Conservation (phyloP, 1,139 yeast species). For the Keqinozyma sinolaborantium region DNA sequence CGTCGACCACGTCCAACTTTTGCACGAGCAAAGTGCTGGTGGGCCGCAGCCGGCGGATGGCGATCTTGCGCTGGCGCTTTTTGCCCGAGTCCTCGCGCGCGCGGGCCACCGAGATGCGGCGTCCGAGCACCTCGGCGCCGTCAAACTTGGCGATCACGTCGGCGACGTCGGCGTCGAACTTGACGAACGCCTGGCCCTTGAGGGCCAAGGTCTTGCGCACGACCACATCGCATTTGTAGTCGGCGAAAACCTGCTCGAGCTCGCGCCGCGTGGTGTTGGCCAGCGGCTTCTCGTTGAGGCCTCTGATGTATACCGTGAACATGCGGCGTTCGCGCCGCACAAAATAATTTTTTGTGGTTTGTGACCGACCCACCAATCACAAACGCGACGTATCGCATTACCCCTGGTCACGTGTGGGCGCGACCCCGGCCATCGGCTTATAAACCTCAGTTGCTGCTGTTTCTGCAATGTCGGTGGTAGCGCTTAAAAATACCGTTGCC, state of each 20-base stretch:
- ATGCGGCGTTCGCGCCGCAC: conserved; percentile 7
- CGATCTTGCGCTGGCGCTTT: conserved; percentile 13
- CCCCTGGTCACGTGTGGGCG: no score
- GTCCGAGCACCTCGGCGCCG: conserved; percentile 10
- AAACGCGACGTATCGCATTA: no score
- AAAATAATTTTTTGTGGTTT: no score
- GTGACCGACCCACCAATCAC: no score
- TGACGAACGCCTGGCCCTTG: conserved; percentile 84
- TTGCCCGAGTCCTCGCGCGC: conserved; percentile 9
- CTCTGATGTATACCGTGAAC: conserved; percentile 57
- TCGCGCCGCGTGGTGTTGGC: conserved; percentile 45
- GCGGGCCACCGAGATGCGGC: conserved; percentile 8
- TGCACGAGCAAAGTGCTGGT: conserved; percentile 70
- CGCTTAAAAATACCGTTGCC: conserved; percentile 34
- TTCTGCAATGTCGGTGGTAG: conserved; percentile 40
- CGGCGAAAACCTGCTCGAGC: conserved; percentile 37
- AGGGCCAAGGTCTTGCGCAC: conserved; percentile 61
- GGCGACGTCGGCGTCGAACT: conserved; percentile 56
- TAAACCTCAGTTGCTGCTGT: no score
- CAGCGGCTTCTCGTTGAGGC: conserved; percentile 69
- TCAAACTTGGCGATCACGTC: conserved; percentile 39
- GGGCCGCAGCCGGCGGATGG: conserved; percentile 36
- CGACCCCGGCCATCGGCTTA: no score
- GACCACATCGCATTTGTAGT: conserved; percentile 47
- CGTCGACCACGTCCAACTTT: conserved; percentile 41